A percentile compares a stretch with the other conserved stretches of the same genome.
Conservation (phyloP, 495 filamentous ascomycete genomes). For the Neurospora sp. region DNA sequence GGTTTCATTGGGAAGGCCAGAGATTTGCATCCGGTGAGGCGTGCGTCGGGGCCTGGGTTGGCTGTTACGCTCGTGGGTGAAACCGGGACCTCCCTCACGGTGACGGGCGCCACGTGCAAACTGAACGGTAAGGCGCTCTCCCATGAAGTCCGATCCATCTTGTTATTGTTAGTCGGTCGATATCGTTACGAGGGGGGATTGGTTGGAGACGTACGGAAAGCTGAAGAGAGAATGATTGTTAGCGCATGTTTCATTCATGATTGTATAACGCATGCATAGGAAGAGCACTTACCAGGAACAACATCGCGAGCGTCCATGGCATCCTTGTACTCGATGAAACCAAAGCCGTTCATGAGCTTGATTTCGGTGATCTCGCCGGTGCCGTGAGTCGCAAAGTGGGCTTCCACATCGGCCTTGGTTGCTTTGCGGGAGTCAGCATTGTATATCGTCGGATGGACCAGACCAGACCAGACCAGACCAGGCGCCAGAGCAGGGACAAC, state of each 20-base stretch:
- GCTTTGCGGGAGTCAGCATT: conserved; percentile 42
- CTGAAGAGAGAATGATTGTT: conserved; percentile 24
- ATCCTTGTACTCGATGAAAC: conserved; percentile 99
- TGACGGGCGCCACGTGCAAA: conserved; percentile 92
- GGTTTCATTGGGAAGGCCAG: conserved; percentile 93
- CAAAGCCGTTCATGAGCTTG: conserved; percentile 99
- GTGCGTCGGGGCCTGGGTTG: conserved; percentile 90
- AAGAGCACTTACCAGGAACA: conserved; percentile 67
- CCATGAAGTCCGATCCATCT: conserved; percentile 98
- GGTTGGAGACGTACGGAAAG: conserved; percentile 44
- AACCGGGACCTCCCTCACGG: conserved; percentile 54
- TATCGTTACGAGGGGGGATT: conserved; percentile 13
- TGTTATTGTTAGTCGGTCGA: conserved; percentile 34
- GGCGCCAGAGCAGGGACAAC: background rate
- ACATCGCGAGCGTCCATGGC: conserved; percentile 94
- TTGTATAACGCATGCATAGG: conserved; percentile 1
- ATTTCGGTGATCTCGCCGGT: conserved; percentile 96
- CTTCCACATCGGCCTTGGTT: conserved; percentile 92
- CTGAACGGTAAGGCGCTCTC: conserved; percentile 90
- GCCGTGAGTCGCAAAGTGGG: conserved; percentile 90
- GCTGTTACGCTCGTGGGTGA: conserved; percentile 58
- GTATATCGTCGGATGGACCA: background rate
- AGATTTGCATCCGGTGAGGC: conserved; percentile 90
- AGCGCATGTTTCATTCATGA: conserved; percentile 15
- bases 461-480: background rate